phyloP scores from a whole-genome alignment of 768 basidiomycete species.

The Tricholoma matsutake region DNA sequence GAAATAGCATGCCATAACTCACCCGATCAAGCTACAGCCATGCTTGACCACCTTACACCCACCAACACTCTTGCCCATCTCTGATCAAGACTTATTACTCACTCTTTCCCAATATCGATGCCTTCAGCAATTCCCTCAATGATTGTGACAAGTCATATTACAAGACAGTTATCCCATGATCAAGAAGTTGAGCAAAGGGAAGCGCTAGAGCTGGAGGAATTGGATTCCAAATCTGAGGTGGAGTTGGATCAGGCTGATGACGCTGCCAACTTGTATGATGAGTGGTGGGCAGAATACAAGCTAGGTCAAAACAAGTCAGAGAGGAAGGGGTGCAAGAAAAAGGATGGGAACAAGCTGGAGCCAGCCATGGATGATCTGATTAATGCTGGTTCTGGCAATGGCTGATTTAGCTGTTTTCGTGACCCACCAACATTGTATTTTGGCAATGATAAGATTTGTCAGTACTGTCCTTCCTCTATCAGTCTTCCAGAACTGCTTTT shows the following conservation, averaged over 20 bases:
- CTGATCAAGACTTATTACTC: no score
- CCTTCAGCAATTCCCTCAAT: slow-evolving; percentile 2
- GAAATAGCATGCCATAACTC: neutral
- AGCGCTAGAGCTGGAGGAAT: neutral
- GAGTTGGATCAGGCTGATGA: neutral
- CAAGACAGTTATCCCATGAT: no score
- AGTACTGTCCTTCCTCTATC: neutral
- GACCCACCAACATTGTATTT: neutral
- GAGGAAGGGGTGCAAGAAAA: neutral
- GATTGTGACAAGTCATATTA: neutral
- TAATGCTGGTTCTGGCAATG: neutral
- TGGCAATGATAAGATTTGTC: neutral
- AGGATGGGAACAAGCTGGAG: neutral
- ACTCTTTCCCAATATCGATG: no score
- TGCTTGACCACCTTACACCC: neutral
- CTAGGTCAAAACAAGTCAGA: neutral
- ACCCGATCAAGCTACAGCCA: neutral
- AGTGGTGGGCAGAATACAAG: neutral
- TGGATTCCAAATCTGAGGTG: neutral
- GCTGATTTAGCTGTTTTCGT: neutral
- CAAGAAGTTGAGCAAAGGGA: no score
- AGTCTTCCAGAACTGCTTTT: neutral
- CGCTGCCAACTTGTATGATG: neutral
- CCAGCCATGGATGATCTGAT: neutral
- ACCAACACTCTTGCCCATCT: no score